Percentiles rank a stretch among this genome's conserved stretches.
These are phyloP conservation scores for Vanrija sp. DNA, from an alignment of 1,284 basidiomycete genomes.

Conservation along the genomic window DNA sequence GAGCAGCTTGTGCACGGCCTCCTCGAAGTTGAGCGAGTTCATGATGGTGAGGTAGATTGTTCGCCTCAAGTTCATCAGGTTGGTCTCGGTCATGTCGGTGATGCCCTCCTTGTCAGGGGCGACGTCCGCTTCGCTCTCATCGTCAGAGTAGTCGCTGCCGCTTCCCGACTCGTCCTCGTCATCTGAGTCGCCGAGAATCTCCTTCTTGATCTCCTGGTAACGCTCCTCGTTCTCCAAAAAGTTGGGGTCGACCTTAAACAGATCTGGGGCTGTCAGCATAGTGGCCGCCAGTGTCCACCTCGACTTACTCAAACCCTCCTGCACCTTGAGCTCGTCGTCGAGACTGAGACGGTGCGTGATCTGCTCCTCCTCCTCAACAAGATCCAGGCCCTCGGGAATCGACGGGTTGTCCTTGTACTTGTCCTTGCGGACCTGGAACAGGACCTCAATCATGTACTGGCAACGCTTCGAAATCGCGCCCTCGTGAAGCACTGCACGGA, in stretches of 20 bases:
- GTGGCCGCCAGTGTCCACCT: neutral
- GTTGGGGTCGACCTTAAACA: constrained; percentile 92
- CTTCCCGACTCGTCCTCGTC: constrained; percentile 57
- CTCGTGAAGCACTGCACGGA: constrained; percentile 94
- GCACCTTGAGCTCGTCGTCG: constrained; percentile 88
- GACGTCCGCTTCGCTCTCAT: constrained; percentile 58
- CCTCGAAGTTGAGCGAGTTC: constrained; percentile 96
- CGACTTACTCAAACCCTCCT: constrained; percentile 83
- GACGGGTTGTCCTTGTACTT: constrained; percentile 98
- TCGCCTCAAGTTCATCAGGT: constrained; percentile 88
- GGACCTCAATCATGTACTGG: constrained; percentile 99
- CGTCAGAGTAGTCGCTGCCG: constrained; percentile 64
- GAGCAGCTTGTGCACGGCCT: constrained; percentile 95
- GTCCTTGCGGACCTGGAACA: constrained; percentile 97
- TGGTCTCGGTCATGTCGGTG: constrained; percentile 90
- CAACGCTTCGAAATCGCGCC: constrained; percentile 91
- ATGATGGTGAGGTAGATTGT: constrained; percentile 97
- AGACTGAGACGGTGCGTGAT: constrained; percentile 90
- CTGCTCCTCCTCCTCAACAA: constrained; percentile 96
- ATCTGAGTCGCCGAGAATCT: constrained; percentile 74
- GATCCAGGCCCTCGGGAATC: constrained; percentile 84
- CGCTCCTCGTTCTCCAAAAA: constrained; percentile 89
- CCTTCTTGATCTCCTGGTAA: constrained; percentile 83
- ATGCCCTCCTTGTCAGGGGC: constrained; percentile 80
- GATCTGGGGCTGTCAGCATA: constrained; percentile 55